Percentiles rank a stretch among this genome's conserved stretches.
These are phyloP conservation scores for Plasmodium knowlesi DNA, from an alignment of 169 alveolate genomes.

Conservation along the genomic window DNA sequence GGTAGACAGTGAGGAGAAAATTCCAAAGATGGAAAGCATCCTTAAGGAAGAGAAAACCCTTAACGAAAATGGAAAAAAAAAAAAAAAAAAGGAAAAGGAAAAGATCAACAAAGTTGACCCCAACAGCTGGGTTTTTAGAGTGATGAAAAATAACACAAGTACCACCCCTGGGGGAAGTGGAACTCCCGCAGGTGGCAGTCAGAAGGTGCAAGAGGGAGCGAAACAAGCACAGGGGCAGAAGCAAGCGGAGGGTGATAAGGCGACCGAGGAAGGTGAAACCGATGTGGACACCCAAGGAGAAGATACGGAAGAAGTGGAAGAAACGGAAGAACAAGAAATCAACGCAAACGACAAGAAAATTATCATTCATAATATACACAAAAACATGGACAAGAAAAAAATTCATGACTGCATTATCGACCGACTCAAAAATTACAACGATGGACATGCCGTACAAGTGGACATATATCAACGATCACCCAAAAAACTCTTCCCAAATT, in stretches of 20 bases:
- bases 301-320: background rate
- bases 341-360: constrained; percentile 60
- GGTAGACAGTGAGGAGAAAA: background rate
- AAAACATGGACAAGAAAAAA: constrained; percentile 71
- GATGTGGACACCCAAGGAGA: background rate
- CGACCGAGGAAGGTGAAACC: background rate
- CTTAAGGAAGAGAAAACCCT: constrained; percentile 17
- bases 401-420: constrained; percentile 67
- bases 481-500: constrained; percentile 9
- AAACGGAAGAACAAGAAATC: constrained; percentile 18
- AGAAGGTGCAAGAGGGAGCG: background rate
- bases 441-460: constrained; percentile 74
- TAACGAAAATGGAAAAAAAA: constrained; percentile 1
- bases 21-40: constrained; percentile 2
- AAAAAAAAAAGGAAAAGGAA: constrained; percentile 33
- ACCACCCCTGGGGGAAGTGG: background rate
- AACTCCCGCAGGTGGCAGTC: background rate
- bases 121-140: constrained; percentile 68
- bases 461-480: constrained; percentile 54
- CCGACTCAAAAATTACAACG: constrained; percentile 58
- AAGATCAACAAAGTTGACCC: constrained; percentile 20
- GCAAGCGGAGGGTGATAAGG: background rate
- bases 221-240: background rate
- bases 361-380: constrained; percentile 69
- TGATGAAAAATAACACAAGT: constrained; percentile 21